Conservation (phyloP, 2,329 filamentous ascomycete species). For the Paradendryphiella salina region DNA sequence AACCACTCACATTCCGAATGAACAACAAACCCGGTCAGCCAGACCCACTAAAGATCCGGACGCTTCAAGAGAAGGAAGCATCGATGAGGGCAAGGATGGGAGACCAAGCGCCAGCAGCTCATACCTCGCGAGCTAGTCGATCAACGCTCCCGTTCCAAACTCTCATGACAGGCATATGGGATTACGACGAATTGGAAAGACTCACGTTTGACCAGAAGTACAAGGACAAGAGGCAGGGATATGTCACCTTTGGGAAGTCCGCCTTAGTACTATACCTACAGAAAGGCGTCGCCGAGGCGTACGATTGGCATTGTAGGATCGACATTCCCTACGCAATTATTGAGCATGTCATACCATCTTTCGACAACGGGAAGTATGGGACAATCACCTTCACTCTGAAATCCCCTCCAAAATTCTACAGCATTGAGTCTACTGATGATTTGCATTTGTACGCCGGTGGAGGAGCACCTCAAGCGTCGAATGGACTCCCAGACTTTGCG, state of each 20-base stretch:
- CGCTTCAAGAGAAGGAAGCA: constrained; percentile 31
- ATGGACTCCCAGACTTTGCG: constrained; percentile 1
- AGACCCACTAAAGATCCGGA: constrained; percentile 29
- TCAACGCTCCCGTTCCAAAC: constrained; percentile 35
- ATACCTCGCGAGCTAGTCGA: constrained; percentile 16
- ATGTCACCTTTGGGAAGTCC: constrained; percentile 42
- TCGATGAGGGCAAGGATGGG: constrained; percentile 18
- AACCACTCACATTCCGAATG: constrained; percentile 16
- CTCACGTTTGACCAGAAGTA: constrained; percentile 50
- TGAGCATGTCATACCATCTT: constrained; percentile 44
- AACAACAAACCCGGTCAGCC: constrained; percentile 30
- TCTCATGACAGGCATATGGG: constrained; percentile 49
- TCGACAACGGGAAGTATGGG: constrained; percentile 17
- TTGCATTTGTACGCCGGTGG: constrained; percentile 25
- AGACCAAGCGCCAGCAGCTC: constrained; percentile 7
- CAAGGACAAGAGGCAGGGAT: constrained; percentile 48
- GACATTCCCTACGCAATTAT: constrained; percentile 51
- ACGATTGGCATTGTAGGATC: constrained; percentile 39
- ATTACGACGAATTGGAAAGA: constrained; percentile 37
- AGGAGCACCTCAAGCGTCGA: constrained; percentile 1
- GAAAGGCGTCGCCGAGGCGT: not conserved
- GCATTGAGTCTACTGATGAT: constrained; percentile 21
- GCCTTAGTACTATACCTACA: constrained; percentile 33
- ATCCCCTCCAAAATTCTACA: constrained; percentile 48
- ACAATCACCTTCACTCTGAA: constrained; percentile 46